Evolutionary conservation across 371 early-diverging fungal genomes (phyloP).

Genomic region (Conidiobolus incongruus): DNA sequence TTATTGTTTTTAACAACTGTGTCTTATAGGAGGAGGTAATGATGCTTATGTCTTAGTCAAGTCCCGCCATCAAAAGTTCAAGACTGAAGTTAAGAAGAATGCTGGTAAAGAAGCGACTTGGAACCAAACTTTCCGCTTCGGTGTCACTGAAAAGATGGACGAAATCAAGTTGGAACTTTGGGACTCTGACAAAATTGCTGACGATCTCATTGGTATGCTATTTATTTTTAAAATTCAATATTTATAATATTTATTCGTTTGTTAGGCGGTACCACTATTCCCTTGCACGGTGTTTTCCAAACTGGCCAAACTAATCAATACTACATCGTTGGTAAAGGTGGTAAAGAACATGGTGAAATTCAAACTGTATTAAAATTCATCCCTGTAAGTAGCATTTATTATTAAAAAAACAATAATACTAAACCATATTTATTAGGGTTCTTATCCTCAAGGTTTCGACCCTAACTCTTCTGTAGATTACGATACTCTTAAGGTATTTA

Average conservation of each 20-base stretch:
- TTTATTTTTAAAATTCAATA: background rate
- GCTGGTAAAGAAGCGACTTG: slow-evolving; percentile 2
- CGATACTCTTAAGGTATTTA: background rate
- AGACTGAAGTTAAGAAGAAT: slow-evolving; percentile 3
- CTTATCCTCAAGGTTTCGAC: slow-evolving; percentile 4
- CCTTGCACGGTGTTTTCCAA: slow-evolving; percentile 1
- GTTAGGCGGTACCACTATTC: slow-evolving; percentile 3
- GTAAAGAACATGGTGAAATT: slow-evolving; percentile 1
- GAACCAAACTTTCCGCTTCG: slow-evolving; percentile 4
- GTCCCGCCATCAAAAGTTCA: slow-evolving; percentile 1
- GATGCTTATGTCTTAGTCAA: slow-evolving; percentile 3
- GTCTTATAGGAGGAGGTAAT: background rate
- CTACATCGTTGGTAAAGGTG: slow-evolving; percentile 2
- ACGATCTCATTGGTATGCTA: slow-evolving; percentile 2
- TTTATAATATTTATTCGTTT: too few relatives aligned
- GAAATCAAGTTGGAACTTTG: slow-evolving; percentile 1
- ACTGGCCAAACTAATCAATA: background rate
- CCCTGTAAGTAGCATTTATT: slow-evolving; percentile 3
- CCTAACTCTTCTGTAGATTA: background rate
- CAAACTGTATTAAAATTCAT: background rate
- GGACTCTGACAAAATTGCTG: background rate
- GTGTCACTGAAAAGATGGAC: background rate
- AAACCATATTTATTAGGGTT: background rate
- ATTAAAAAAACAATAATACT: too few relatives aligned
- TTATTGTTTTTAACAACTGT: too few relatives aligned